Evolutionary conservation across 1,284 basidiomycete species (phyloP).

Genomic region (Filobasidium uniguttulatum): DNA sequence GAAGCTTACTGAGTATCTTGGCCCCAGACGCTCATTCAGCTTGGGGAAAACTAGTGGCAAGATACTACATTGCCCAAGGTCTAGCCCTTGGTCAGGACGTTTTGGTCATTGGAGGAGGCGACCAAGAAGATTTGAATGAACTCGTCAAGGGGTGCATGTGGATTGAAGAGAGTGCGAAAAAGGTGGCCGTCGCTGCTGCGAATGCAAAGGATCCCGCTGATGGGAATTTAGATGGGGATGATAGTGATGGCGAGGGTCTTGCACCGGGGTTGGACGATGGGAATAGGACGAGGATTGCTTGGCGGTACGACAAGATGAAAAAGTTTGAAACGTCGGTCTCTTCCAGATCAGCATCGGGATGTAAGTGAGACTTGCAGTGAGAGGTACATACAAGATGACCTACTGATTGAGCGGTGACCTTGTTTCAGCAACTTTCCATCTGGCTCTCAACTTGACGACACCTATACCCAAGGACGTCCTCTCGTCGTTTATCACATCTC

Average conservation of each 20-base stretch:
- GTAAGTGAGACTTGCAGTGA: no score
- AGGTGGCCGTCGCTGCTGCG: constrained; percentile 19
- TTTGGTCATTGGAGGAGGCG: constrained; percentile 49
- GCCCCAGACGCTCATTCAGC: constrained; percentile 71
- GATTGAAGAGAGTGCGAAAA: constrained; percentile 39
- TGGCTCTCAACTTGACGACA: constrained; percentile 12
- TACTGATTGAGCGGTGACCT: no score
- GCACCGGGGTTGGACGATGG: constrained; percentile 29
- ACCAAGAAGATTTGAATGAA: constrained; percentile 37
- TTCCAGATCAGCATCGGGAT: neutral
- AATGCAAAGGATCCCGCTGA: neutral
- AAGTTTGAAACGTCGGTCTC: constrained; percentile 73
- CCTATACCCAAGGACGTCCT: constrained; percentile 6
- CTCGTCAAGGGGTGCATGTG: constrained; percentile 67
- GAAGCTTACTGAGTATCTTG: constrained; percentile 56
- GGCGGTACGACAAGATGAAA: constrained; percentile 87
- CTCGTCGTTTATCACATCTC: neutral
- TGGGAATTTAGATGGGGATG: constrained; percentile 40
- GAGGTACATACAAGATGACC: neutral
- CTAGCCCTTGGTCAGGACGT: constrained; percentile 56
- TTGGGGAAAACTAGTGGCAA: constrained; percentile 72
- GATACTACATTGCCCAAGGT: constrained; percentile 80
- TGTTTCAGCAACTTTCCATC: constrained; percentile 8
- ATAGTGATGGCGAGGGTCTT: constrained; percentile 38
- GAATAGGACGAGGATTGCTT: constrained; percentile 59